Percentiles rank a stretch among this genome's conserved stretches.
phyloP scores from a whole-genome alignment of 1,139 yeast species.

The Lodderomyces beijingensis region DNA sequence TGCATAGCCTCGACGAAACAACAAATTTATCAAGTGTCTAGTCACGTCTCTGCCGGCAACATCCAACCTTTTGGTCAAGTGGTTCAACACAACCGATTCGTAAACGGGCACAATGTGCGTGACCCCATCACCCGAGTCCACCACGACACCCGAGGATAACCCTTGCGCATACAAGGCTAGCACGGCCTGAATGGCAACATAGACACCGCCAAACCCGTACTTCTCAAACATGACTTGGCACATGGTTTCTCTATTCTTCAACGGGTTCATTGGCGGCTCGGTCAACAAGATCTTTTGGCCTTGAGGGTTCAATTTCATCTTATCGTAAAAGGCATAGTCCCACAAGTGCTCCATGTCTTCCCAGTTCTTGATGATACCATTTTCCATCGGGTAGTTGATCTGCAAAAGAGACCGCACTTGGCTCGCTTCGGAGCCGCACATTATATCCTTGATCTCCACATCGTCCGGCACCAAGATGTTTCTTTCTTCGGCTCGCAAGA shows the following conservation, averaged over 20 bases:
- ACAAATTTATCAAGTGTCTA: slow-evolving; percentile 81
- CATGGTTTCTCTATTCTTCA: slow-evolving; percentile 90
- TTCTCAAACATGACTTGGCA: slow-evolving; percentile 97
- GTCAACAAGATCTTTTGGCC: slow-evolving; percentile 84
- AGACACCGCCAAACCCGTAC: slow-evolving; percentile 92
- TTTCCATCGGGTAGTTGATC: slow-evolving; percentile 96
- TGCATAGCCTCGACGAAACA: slow-evolving; percentile 94
- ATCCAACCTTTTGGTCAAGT: slow-evolving; percentile 85
- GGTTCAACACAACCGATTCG: slow-evolving; percentile 92
- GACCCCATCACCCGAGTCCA: slow-evolving; percentile 85
- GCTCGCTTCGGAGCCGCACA: slow-evolving; percentile 97
- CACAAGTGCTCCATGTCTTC: slow-evolving; percentile 98
- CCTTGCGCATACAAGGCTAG: slow-evolving; percentile 97
- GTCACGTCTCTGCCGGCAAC: slow-evolving; percentile 99
- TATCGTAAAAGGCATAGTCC: slow-evolving; percentile 95
- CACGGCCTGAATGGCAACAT: slow-evolving; percentile 97
- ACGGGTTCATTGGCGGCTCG: slow-evolving; percentile 97
- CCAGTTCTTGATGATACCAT: slow-evolving; percentile 96
- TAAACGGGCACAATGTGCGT: slow-evolving; percentile 98
- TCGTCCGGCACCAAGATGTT: slow-evolving; percentile 50
- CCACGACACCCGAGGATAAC: slow-evolving; percentile 95
- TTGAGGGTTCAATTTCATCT: slow-evolving; percentile 70
- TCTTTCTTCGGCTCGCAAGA: slow-evolving; percentile 93
- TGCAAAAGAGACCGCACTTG: slow-evolving; percentile 86
- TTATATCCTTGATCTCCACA: slow-evolving; percentile 79